Percentiles rank a stretch among this genome's conserved stretches.
Conservation (phyloP, 2,329 filamentous ascomycete genomes). For the Geoglossum cookeanum region DNA sequence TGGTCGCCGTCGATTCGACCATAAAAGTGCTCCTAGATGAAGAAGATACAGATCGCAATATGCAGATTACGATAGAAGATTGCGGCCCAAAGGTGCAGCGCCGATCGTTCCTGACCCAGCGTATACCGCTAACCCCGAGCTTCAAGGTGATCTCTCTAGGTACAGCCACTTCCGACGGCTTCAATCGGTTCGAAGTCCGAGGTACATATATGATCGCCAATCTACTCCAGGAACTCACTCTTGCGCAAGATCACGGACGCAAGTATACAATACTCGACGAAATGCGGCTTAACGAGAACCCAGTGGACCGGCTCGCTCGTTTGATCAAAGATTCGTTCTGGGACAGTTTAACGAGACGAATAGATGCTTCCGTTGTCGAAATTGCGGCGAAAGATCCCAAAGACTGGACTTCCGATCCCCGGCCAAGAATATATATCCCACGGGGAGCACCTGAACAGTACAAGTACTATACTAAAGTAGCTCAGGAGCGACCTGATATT, state of each 20-base stretch:
- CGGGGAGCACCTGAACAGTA: constrained; percentile 67
- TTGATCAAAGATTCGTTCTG: constrained; percentile 84
- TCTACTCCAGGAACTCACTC: constrained; percentile 78
- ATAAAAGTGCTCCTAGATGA: constrained; percentile 59
- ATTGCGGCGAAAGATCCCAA: constrained; percentile 79
- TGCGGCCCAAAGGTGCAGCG: constrained; percentile 60
- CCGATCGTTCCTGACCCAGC: neutral
- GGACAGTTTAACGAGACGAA: constrained; percentile 73
- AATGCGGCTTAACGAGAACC: constrained; percentile 82
- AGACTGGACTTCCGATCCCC: constrained; percentile 80
- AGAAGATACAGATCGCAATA: constrained; percentile 86
- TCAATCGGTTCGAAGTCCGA: constrained; percentile 75
- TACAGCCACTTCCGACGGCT: constrained; percentile 68
- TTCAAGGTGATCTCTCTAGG: constrained; percentile 60
- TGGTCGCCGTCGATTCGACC: constrained; percentile 72
- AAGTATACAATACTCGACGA: constrained; percentile 85
- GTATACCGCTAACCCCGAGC: neutral
- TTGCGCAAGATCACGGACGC: constrained; percentile 78
- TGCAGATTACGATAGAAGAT: constrained; percentile 96
- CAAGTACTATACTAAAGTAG: constrained; percentile 72
- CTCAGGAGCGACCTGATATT: constrained; percentile 60
- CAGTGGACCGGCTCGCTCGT: constrained; percentile 68
- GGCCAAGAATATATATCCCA: constrained; percentile 83
- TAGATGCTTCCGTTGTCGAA: constrained; percentile 76
- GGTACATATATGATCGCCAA: constrained; percentile 97